Evolutionary conservation across 2,329 filamentous ascomycete species (phyloP), one percentile per base, ranked within the genome.

Genomic region (Hypoxylon sp.): DNA sequence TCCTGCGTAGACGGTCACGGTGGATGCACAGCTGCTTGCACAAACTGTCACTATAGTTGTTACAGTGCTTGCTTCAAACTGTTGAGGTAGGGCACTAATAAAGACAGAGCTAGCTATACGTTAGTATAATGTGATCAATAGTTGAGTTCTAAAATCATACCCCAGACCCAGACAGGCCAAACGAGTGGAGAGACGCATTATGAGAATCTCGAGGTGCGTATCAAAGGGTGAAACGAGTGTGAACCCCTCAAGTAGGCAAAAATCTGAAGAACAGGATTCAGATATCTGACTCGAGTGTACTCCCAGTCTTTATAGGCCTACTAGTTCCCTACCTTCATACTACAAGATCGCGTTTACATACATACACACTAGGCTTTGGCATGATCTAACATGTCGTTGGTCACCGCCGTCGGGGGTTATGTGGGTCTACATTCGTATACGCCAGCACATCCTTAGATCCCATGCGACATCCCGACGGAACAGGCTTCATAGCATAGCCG

Each of bases 1-100:
- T 46, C 67, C 71, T 10, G 66, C 59, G 58, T 63, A 73, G 13
- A 78, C 70, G 14, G 77, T 78, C 13, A 75, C 72, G 9, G 75
- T 74, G 2, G 69, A 63, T 13, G 71, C 74, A 54, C 76, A 78
- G 19, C 62, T 65, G 35, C n/a, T 22, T 10, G 70, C 76, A 54
- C 76, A 78, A 19, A 71, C 70, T 11, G 76, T 78, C 9, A 77
- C 70, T 5, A 71, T 75, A 2, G 68, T 59, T 1, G 74, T 76
- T 46, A 75, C 73, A 5, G 72, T 75, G 10, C 26, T 58, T 22
- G 59, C 39, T 46, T 69, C 66, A 5, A 65, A 59, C 42, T 71
- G 64, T 33, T 74, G 74, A 39, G 73, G 67, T 2, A 58, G 69
- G 51, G 70, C 76, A 50, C 67, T 29, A 59, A 66, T 58, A 24